Evolutionary conservation across 176 grass and related monocot species (phyloP).

Genomic region (Ensete ventricosum): DNA sequence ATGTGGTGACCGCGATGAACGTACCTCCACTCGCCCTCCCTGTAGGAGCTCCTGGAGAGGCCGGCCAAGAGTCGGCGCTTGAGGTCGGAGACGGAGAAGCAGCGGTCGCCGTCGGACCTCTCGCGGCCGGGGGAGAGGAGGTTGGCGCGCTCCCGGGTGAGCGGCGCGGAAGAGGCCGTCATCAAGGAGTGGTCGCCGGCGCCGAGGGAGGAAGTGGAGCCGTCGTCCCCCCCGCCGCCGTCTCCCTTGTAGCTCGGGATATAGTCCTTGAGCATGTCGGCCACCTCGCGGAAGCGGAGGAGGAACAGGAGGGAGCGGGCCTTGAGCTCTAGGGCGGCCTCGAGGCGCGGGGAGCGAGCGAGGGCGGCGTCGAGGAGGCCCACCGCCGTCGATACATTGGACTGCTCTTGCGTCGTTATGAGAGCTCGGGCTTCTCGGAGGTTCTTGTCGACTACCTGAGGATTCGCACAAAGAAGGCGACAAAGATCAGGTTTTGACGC

Average conservation of each 20-base stretch:
- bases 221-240: constrained; percentile 26
- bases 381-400: constrained; percentile 55
- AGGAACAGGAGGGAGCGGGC: constrained; percentile 65
- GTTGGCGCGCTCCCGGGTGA: constrained; percentile 32
- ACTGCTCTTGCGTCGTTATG: constrained; percentile 35
- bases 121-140: constrained; percentile 69
- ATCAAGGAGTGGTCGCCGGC: constrained; percentile 33
- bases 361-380: constrained; percentile 72
- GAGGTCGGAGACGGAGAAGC: constrained; percentile 79
- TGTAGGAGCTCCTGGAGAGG: constrained; percentile 43
- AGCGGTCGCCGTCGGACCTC: constrained; percentile 47
- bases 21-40: constrained; percentile 69
- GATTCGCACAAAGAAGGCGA: background rate
- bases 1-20: background rate
- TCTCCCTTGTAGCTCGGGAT: constrained; percentile 70
- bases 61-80: constrained; percentile 66
- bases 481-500: constrained; percentile 22
- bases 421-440: constrained; percentile 60
- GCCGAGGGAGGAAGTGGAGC: constrained; percentile 32
- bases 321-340: constrained; percentile 62
- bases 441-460: constrained; percentile 76
- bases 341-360: constrained; percentile 57
- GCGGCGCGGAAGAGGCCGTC: constrained; percentile 11
- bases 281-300: constrained; percentile 65
- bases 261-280: constrained; percentile 82